These are phyloP conservation scores for Steccherinum ochraceum DNA, from an alignment of 768 basidiomycete genomes.

Conservation along the genomic window DNA sequence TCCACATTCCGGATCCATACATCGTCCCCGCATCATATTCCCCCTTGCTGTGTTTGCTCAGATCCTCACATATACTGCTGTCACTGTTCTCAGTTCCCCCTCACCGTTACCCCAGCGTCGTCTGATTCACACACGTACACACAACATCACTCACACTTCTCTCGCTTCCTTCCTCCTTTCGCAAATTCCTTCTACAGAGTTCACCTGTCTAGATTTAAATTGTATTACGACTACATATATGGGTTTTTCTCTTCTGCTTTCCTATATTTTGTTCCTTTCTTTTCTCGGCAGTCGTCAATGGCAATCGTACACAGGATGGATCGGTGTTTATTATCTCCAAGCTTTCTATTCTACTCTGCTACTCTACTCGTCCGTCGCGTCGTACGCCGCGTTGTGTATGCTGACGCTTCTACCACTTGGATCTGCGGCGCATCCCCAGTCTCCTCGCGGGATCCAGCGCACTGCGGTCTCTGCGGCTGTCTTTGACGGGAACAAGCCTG, in stretches of 20 bases:
- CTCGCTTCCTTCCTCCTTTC: too few relatives aligned
- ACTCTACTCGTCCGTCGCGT: not conserved
- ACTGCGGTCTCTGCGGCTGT: conserved; percentile 90
- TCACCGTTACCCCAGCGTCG: too few relatives aligned
- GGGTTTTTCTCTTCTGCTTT: conserved; percentile 1
- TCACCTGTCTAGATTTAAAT: conserved; percentile 4
- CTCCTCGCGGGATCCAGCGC: conserved; percentile 92
- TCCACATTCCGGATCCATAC: not conserved
- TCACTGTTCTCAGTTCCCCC: too few relatives aligned
- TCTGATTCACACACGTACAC: too few relatives aligned
- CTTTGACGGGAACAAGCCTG: conserved; percentile 78
- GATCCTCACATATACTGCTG: too few relatives aligned
- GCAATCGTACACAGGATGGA: too few relatives aligned
- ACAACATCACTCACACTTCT: too few relatives aligned
- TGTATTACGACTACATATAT: not conserved
- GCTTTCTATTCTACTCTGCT: conserved; percentile 8
- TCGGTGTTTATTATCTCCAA: too few relatives aligned
- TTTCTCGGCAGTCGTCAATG: conserved; percentile 26
- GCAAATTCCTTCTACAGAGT: too few relatives aligned
- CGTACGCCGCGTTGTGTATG: conserved; percentile 92
- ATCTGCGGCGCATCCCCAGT: conserved; percentile 95
- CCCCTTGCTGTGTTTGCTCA: too few relatives aligned
- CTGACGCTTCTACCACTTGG: conserved; percentile 93
- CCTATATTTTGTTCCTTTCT: conserved; percentile 7
- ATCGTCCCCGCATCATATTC: not conserved